Evolutionary conservation across 768 basidiomycete genomes (phyloP), one percentile per base, ranked within the genome.

Genomic region (Lactarius pseudohatsudake): DNA sequence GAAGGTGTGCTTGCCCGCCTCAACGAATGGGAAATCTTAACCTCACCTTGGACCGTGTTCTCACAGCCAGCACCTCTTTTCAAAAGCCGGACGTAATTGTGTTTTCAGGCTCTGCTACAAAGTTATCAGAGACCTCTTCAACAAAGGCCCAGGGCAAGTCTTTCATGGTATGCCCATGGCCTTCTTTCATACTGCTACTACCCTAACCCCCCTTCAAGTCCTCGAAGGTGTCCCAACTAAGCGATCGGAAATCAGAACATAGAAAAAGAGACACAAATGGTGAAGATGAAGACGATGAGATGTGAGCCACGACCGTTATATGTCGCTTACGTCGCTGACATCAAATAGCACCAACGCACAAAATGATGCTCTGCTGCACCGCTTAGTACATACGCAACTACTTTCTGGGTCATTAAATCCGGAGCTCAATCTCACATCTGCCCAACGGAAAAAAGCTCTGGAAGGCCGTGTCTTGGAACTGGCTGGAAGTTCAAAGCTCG

Each of bases 361-460:
- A 69, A 94, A 94, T 61, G 92, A 94, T 73, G 87, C 86, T 0
- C 75, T 89, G 30, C 82, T 94, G 16, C 91, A 93, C 74, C 87
- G 85, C 60, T 79, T 94, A 6, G 83, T 94, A 18, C 92, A 94
- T 74, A 93, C 92, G 0, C 82, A 88, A 69, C 77, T 94, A 5
- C 79, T 94, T 7, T 89, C 92, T 10, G 91, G 89, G 11, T 91
- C 90, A 6, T 75, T 88, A 9, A 81, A 86, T 72, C 77, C 83
- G 2, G 86, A 88, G 4, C 78, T 91, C 20, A 74, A 86, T 64
- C 72, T 90, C 62, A 82, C 84, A 20, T 83, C 87, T 32, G 90
- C 89, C 5, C 82, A 91, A 69, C 85, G 85, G 38, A 84, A 84
- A 47, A 92, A 88, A 74, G 91, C 91, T 0, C 73, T 94, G 40